These are phyloP conservation scores for Cucumis cinereus DNA, from an alignment of 306 rosid genomes.

Conservation along the genomic window DNA sequence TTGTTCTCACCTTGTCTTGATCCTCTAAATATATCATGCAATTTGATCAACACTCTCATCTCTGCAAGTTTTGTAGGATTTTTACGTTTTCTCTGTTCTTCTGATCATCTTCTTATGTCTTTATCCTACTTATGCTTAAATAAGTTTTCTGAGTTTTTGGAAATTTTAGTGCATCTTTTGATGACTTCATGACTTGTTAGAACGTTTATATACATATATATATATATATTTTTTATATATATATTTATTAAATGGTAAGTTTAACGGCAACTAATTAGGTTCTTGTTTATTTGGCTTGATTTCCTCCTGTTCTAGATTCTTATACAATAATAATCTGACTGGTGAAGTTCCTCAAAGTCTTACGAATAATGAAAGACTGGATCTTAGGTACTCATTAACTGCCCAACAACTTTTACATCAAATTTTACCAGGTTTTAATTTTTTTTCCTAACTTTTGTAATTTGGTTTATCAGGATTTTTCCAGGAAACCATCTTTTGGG, in stretches of 20 bases:
- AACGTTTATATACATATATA: background rate
- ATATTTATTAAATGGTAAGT: background rate
- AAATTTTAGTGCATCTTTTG: background rate
- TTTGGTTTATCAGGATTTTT: conserved; percentile 32
- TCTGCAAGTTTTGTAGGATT: background rate
- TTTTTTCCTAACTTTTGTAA: conserved; percentile 20
- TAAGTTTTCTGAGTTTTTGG: background rate
- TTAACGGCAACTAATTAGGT: background rate
- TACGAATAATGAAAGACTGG: conserved; percentile 38
- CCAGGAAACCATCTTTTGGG: conserved; percentile 48
- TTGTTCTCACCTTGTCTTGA: background rate
- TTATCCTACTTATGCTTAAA: background rate
- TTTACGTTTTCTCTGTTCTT: background rate
- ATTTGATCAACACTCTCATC: background rate
- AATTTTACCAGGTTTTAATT: background rate
- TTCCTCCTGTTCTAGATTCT: conserved; percentile 43
- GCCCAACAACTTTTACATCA: background rate
- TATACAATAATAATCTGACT: conserved; percentile 76
- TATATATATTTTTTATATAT: too few species aligned
- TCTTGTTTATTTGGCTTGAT: conserved; percentile 15
- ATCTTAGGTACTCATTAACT: conserved; percentile 34
- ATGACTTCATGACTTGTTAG: background rate
- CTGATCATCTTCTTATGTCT: background rate
- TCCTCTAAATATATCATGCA: background rate
- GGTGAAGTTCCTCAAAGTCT: conserved; percentile 74